Base-by-base conservation (phyloP, 345 rosid species). In the Brassica incana region DNA sequence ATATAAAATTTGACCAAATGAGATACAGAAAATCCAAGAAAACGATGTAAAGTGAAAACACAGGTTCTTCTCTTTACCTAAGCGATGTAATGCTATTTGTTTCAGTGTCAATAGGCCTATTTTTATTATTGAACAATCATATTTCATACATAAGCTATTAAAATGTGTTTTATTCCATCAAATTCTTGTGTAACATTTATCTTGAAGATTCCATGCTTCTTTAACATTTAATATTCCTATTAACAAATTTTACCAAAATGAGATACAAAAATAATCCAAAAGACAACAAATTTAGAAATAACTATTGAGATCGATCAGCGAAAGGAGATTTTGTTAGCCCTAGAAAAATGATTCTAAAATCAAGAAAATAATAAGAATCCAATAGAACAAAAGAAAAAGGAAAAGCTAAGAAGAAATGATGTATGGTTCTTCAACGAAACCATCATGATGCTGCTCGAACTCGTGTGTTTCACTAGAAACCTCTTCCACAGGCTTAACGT, bases 391-490 rank as follows among this genome's bases (percentile, higher is more conserved):
- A 54, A 30, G 71, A 54, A 54, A 61, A 65, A 36, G 29, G 56
- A 15, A 80, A 54, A 54, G 61, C 61, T 87, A 90, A 4, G 91
- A 90, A 25, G 95, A 90, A 32, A 88, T 78, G 25, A 87, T 83
- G 70, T 84, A 88, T 79, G 85, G 84, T 70, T 84, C 84, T 63
- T 83, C 89, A 27, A 81, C 82, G 18, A 76, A 77, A 54, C 80
- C 86, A 58, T 84, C 87, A 43, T 61, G 71, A 12, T 61, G 71
- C 12, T 67, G 66, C 66, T 87, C 89, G 35, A 82, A 83, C 74
- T 78, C 85, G 66, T 84, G 81, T 78, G 81, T 81, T 30, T 88
- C 88, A 63, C 76, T 78, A 18, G 83, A 74, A 8, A 80, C 81
- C 58, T 83, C 90, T 74, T 81, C 78, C 18, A 84, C 71, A 11